Base-by-base conservation (phyloP, 495 filamentous ascomycete genomes). In the Penicillium paradoxum region DNA sequence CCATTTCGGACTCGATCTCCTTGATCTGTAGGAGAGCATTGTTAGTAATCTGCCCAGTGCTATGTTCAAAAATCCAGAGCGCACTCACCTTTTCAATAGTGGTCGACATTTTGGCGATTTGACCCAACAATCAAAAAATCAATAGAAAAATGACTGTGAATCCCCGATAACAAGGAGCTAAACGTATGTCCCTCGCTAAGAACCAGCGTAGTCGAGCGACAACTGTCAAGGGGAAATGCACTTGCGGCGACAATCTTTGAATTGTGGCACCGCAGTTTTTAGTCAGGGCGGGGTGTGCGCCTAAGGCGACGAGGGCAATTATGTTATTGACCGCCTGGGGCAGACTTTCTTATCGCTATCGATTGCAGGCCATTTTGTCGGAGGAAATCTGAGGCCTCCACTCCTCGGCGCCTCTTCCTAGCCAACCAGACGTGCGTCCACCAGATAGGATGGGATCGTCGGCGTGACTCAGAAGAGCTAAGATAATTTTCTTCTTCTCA, bases 1-100 rank as follows among this genome's bases (percentile, higher is more conserved):
- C 89, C 91, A 95, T 95, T 84, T 97, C 93, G 76, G 86, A 75
- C 88, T 98, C 93, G 69, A 97, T 86, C 65, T 91, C 89, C 71
- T 96, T 98, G 79, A 98, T 98, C 90, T 97, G 71, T 71, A 56
- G 37, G 38, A 58, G 33, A 41, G 21, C 27, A 24, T 44, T 19
- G 52, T 73, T 58, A 73, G 67, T 51, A 58, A 58, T 32, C 53
- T 51, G 25, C 46, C 52, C 51, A 33, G 41, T 52, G 41, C 55
- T 30, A 49, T 39, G 29, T 18, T 44, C 44, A 54, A 60, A 53
- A 54, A 53, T 59, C 47, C 36, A 19, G 37, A 45, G 38, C 30
- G 25, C 46, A 67, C 78, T 57, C 66, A 90, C 90, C 88, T 97
- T 97, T 52, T 97, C 91, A 64, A 95, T 89, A 37, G 91, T 97